Percentiles rank a stretch among this genome's conserved stretches.
phyloP scores from a whole-genome alignment of 2,329 filamentous ascomycete genomes.

The Lecanicillium sp. region DNA sequence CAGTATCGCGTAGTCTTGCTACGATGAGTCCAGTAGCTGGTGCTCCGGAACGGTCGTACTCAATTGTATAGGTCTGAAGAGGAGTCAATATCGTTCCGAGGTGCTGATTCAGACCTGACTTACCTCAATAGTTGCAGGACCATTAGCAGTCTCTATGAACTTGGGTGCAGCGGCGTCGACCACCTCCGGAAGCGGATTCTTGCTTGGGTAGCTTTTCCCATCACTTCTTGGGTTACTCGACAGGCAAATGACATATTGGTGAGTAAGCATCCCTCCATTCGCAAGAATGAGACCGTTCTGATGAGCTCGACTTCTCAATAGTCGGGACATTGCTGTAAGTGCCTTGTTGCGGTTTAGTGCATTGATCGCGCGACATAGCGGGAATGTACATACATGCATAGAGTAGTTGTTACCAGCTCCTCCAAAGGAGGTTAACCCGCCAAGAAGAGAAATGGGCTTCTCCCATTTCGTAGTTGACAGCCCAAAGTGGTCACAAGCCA shows the following conservation, averaged over 20 bases:
- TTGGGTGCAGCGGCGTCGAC: slow-evolving; percentile 8
- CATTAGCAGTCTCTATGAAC: slow-evolving; percentile 13
- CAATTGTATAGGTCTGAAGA: slow-evolving; percentile 22
- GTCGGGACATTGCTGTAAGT: slow-evolving; percentile 47
- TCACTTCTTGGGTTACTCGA: slow-evolving; percentile 32
- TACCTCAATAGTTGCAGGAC: slow-evolving; percentile 18
- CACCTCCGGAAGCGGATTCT: slow-evolving; percentile 10
- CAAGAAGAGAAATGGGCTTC: slow-evolving; percentile 53
- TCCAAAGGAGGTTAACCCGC: slow-evolving; percentile 60
- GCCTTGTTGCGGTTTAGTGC: slow-evolving; percentile 11
- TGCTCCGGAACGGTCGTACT: slow-evolving; percentile 17
- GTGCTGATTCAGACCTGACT: background rate
- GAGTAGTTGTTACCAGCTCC: slow-evolving; percentile 67
- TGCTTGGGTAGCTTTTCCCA: slow-evolving; percentile 8
- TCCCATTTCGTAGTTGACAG: slow-evolving; percentile 35
- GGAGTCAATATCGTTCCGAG: background rate
- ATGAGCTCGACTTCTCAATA: slow-evolving; percentile 37
- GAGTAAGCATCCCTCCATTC: slow-evolving; percentile 58
- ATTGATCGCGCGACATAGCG: slow-evolving; percentile 27
- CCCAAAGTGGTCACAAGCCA: slow-evolving; percentile 53
- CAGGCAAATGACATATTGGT: slow-evolving; percentile 55
- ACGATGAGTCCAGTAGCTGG: slow-evolving; percentile 15
- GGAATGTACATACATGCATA: slow-evolving; percentile 45
- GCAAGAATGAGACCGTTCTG: slow-evolving; percentile 52
- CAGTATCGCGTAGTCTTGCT: slow-evolving; percentile 12